Evolutionary conservation across 441 rosid genomes (phyloP).

Genomic region (Populus hybrid): DNA sequence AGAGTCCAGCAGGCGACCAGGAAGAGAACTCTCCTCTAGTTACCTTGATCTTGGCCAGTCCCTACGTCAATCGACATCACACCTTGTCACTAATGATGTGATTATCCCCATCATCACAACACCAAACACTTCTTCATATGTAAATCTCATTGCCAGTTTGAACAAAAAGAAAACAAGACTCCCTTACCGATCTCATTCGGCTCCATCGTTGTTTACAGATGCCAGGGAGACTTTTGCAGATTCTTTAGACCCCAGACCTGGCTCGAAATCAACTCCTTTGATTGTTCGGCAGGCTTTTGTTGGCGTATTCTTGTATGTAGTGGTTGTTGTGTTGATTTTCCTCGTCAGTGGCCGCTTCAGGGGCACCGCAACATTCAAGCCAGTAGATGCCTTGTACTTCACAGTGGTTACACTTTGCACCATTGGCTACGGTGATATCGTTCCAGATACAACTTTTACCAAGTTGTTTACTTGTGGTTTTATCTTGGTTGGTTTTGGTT

Average conservation of each 20-base stretch:
- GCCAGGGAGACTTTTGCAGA: slow-evolving; percentile 26
- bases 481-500: slow-evolving; percentile 60
- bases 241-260: slow-evolving; percentile 24
- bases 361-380: slow-evolving; percentile 38
- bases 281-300: slow-evolving; percentile 58
- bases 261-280: slow-evolving; percentile 32
- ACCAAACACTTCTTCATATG: slow-evolving; percentile 32
- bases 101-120: slow-evolving; percentile 34
- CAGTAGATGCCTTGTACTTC: slow-evolving; percentile 63
- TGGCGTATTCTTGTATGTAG: slow-evolving; percentile 38
- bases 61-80: slow-evolving; percentile 32
- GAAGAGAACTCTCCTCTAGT: slow-evolving; percentile 23
- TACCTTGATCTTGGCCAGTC: slow-evolving; percentile 30
- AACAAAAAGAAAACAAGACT: slow-evolving; percentile 34
- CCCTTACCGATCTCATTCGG: slow-evolving; percentile 47
- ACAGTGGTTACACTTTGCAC: slow-evolving; percentile 69
- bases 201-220: slow-evolving; percentile 53
- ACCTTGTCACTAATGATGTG: slow-evolving; percentile 30
- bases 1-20: slow-evolving; percentile 20
- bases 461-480: slow-evolving; percentile 57
- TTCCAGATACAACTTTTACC: slow-evolving; percentile 53
- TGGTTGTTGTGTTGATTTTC: slow-evolving; percentile 35
- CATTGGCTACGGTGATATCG: slow-evolving; percentile 68
- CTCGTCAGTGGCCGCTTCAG: slow-evolving; percentile 37
- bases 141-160: slow-evolving; percentile 45